These are phyloP conservation scores for Phylloporus sp. DNA, from an alignment of 768 basidiomycete species.

Conservation along the genomic window DNA sequence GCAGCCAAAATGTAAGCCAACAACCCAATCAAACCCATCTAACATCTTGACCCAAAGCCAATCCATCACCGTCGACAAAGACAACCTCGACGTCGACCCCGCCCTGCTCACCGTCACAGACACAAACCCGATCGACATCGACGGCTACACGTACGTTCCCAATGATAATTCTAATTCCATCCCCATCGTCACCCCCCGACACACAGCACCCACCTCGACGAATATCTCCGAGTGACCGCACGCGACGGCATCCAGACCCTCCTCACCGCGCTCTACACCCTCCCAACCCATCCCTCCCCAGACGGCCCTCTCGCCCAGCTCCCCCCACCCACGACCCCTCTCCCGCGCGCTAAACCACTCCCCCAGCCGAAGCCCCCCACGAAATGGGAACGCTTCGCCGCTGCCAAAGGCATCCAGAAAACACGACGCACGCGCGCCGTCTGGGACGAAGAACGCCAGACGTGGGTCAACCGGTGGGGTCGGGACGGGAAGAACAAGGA, in stretches of 20 bases:
- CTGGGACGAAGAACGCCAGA: conserved; percentile 94
- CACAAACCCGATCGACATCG: conserved; percentile 79
- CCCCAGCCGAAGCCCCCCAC: conserved; percentile 91
- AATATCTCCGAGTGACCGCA: conserved; percentile 73
- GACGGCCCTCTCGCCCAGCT: conserved; percentile 84
- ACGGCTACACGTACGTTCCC: conserved; percentile 70
- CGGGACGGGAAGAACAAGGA: conserved; percentile 86
- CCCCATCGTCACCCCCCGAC: neutral
- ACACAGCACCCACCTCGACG: conserved; percentile 69
- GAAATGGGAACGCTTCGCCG: conserved; percentile 96
- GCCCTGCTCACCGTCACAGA: conserved; percentile 86
- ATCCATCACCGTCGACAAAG: conserved; percentile 69
- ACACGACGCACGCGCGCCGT: conserved; percentile 70
- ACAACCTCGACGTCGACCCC: conserved; percentile 74
- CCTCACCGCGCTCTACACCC: conserved; percentile 71
- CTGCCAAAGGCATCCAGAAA: conserved; percentile 90
- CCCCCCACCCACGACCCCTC: conserved; percentile 67
- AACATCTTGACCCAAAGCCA: conserved; percentile 42
- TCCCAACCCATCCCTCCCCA: conserved; percentile 70
- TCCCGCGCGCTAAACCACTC: conserved; percentile 89
- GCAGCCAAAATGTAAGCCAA: conserved; percentile 62
- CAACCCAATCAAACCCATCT: neutral
- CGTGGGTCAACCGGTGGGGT: conserved; percentile 92
- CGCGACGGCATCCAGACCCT: conserved; percentile 82
- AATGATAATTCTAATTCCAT: neutral